A percentile compares a stretch with the other conserved stretches of the same genome.
These are phyloP conservation scores for Ustilago esculenta DNA, from an alignment of 1,284 basidiomycete species.

Conservation along the genomic window DNA sequence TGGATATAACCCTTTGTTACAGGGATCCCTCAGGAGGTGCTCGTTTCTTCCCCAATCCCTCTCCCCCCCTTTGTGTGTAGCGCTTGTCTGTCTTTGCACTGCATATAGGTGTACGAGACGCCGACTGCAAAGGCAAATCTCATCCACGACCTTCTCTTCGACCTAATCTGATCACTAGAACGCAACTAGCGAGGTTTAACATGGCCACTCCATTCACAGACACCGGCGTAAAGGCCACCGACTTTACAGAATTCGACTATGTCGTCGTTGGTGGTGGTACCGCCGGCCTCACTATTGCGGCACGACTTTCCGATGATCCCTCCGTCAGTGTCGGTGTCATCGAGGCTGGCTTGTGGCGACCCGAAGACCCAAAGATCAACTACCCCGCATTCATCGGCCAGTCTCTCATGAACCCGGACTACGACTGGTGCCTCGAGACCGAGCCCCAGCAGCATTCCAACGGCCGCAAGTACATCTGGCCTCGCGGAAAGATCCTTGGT, in stretches of 20 bases:
- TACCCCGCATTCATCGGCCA: constrained; percentile 50
- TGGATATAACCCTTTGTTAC: too few species aligned
- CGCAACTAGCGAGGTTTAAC: too few species aligned
- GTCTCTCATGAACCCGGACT: constrained; percentile 51
- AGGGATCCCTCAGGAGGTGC: too few species aligned
- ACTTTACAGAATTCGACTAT: constrained; percentile 56
- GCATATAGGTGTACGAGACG: too few species aligned
- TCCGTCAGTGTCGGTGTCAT: constrained; percentile 52
- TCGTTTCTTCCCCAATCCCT: too few species aligned
- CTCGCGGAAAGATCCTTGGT: constrained; percentile 46
- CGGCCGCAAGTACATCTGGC: constrained; percentile 48
- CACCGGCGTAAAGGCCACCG: constrained; percentile 42
- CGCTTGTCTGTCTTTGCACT: too few species aligned
- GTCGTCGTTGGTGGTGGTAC: constrained; percentile 54
- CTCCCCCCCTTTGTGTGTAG: too few species aligned
- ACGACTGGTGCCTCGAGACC: constrained; percentile 50
- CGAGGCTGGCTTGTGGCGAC: constrained; percentile 54
- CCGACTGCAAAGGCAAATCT: too few species aligned
- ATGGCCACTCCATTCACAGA: constrained; percentile 31
- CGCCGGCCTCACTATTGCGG: constrained; percentile 52
- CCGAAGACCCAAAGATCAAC: constrained; percentile 52
- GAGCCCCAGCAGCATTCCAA: constrained; percentile 46
- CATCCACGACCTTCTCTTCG: not conserved
- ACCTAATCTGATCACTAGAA: too few species aligned
- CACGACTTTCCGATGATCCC: constrained; percentile 48